Conservation (phyloP, 225 moss, liverwort and hornwort species). For the Polytrichum commune region DNA sequence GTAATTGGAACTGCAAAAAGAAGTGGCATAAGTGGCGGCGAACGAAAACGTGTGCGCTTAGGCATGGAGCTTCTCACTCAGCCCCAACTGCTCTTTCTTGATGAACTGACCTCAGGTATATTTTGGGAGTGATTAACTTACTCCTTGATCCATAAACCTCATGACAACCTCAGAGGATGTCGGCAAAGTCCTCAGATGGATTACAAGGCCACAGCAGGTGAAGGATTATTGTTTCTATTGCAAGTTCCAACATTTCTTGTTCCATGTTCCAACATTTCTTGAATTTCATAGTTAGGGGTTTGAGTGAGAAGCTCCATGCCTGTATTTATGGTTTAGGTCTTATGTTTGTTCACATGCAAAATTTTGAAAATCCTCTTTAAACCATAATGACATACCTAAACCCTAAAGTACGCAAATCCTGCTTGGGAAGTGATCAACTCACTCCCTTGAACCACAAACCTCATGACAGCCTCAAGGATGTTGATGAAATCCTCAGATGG, state of each 20-base stretch:
- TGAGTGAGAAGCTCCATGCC: no score
- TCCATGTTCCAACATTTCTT: not conserved
- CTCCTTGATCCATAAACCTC: conserved; percentile 42
- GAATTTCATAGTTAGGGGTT: not conserved
- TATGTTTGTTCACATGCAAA: no score
- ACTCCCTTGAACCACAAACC: conserved; percentile 40
- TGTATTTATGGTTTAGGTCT: not conserved
- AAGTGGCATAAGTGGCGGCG: conserved; percentile 86
- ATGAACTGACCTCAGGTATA: conserved; percentile 82
- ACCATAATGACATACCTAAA: no score
- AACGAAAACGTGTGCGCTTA: conserved; percentile 79
- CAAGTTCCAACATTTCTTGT: no score
- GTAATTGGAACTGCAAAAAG: conserved; percentile 78
- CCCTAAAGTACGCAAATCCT: conserved; percentile 13
- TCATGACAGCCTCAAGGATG: conserved; percentile 37
- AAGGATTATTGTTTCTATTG: no score
- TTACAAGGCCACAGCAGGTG: not conserved
- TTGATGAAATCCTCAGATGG: conserved; percentile 14
- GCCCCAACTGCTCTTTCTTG: conserved; percentile 80
- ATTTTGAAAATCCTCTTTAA: no score
- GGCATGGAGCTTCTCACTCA: conserved; percentile 89
- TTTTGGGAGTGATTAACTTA: conserved; percentile 69
- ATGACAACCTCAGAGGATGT: conserved; percentile 39
- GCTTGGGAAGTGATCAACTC: conserved; percentile 72
- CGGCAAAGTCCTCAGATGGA: conserved; percentile 34